A percentile compares a stretch with the other conserved stretches of the same genome.
These are phyloP conservation scores for Epichloe baconii DNA, from an alignment of 2,329 filamentous ascomycete genomes.

Conservation along the genomic window DNA sequence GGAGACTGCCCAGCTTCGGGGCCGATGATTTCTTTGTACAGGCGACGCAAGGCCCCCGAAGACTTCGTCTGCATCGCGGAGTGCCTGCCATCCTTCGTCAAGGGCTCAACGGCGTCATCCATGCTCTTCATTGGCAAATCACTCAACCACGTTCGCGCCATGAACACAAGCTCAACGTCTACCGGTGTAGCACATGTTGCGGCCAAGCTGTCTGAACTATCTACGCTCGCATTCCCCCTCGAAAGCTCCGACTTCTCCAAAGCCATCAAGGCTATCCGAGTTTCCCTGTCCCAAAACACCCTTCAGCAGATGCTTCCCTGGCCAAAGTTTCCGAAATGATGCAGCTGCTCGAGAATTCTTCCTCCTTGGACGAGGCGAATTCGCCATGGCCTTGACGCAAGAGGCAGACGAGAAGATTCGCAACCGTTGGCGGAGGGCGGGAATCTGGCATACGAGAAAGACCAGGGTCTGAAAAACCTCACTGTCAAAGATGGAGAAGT, in stretches of 20 bases:
- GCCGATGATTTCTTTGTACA: constrained; percentile 79
- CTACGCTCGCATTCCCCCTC: constrained; percentile 60
- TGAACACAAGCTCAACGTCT: constrained; percentile 30
- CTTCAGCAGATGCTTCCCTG: constrained; percentile 67
- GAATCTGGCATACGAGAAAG: constrained; percentile 42
- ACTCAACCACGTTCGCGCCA: constrained; percentile 65
- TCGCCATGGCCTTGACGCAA: constrained; percentile 72
- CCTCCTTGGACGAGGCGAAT: constrained; percentile 77
- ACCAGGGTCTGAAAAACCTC: constrained; percentile 30
- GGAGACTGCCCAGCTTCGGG: constrained; percentile 65
- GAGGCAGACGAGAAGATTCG: constrained; percentile 72
- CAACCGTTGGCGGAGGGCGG: constrained; percentile 55
- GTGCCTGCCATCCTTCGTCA: constrained; percentile 70
- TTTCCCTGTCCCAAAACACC: constrained; percentile 71
- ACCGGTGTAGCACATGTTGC: constrained; percentile 48
- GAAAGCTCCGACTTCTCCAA: constrained; percentile 55
- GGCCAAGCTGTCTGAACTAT: constrained; percentile 55
- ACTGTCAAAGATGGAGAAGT: constrained; percentile 81
- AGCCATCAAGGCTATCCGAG: constrained; percentile 61
- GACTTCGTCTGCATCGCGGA: constrained; percentile 45
- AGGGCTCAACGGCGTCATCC: constrained; percentile 58
- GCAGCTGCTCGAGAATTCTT: constrained; percentile 76
- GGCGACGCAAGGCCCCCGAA: constrained; percentile 28
- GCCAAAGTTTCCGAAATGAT: constrained; percentile 65
- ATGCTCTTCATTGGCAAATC: constrained; percentile 87